phyloP scores from a whole-genome alignment of 164 flowering plant species.

The Vitis labrusca region DNA sequence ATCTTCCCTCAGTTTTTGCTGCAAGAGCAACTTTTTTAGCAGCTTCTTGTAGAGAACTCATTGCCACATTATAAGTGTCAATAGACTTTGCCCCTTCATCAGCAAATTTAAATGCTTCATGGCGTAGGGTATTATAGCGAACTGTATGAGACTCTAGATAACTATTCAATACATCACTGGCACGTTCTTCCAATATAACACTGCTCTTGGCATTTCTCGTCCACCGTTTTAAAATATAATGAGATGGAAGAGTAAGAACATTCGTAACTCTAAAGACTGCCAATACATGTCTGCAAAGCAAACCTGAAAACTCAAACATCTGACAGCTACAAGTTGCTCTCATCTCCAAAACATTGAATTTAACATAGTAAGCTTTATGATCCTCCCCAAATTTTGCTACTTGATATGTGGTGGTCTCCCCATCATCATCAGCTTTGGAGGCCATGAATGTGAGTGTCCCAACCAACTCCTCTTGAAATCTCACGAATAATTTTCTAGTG shows the following conservation, averaged over 20 bases:
- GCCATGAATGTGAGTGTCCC: constrained; percentile 78
- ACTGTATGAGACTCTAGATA: constrained; percentile 74
- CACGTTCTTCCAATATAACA: constrained; percentile 56
- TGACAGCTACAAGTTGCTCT: constrained; percentile 76
- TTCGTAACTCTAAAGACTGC: constrained; percentile 79
- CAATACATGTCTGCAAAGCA: constrained; percentile 76
- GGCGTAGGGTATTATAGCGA: constrained; percentile 65
- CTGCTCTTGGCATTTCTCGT: constrained; percentile 82
- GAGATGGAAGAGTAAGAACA: constrained; percentile 77
- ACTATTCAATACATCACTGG: constrained; percentile 33
- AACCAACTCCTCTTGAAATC: constrained; percentile 82
- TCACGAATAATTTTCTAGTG: constrained; percentile 63
- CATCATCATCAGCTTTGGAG: constrained; percentile 66
- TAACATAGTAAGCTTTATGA: constrained; percentile 56
- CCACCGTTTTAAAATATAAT: constrained; percentile 73
- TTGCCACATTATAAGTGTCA: constrained; percentile 51
- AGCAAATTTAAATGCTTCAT: constrained; percentile 69
- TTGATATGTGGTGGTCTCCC: constrained; percentile 52
- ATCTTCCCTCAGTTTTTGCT: constrained; percentile 50
- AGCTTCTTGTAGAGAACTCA: constrained; percentile 61
- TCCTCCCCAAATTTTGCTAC: constrained; percentile 78
- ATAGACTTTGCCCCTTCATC: constrained; percentile 62
- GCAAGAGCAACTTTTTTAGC: constrained; percentile 49
- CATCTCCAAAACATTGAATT: constrained; percentile 72
- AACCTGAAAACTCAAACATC: constrained; percentile 88